Conservation (phyloP, 768 basidiomycete species). For the Cubamyces lactineus region DNA sequence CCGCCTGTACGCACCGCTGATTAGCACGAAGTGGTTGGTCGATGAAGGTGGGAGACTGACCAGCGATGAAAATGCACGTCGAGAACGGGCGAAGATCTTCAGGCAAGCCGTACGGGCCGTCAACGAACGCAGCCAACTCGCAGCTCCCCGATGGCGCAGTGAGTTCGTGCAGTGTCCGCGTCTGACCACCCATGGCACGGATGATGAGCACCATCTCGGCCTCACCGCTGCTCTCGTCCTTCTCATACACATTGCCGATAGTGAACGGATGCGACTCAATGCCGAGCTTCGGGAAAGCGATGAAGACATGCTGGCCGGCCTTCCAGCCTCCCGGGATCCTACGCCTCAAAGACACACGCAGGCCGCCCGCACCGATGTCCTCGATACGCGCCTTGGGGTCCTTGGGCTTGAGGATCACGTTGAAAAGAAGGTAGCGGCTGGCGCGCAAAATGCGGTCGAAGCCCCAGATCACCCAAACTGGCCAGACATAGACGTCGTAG, state of each 20-base stretch:
- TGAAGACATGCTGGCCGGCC: slow-evolving; percentile 53
- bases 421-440: slow-evolving; percentile 44
- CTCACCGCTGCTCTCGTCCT: slow-evolving; percentile 24
- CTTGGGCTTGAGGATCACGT: slow-evolving; percentile 37
- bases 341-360: slow-evolving; percentile 46
- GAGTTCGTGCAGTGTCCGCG: slow-evolving; percentile 35
- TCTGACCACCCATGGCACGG: slow-evolving; percentile 55
- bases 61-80: slow-evolving; percentile 43
- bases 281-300: slow-evolving; percentile 49
- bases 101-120: slow-evolving; percentile 46
- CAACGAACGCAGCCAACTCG: slow-evolving; percentile 37
- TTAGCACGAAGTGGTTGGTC: neutral
- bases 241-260: slow-evolving; percentile 46
- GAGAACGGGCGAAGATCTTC: slow-evolving; percentile 38
- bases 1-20: slow-evolving; percentile 29
- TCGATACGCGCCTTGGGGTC: slow-evolving; percentile 42
- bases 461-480: slow-evolving; percentile 49
- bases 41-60: slow-evolving; percentile 28
- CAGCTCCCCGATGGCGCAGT: slow-evolving; percentile 25
- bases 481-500: slow-evolving; percentile 49
- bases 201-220: slow-evolving; percentile 57
- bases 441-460: slow-evolving; percentile 48
- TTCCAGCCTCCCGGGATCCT: slow-evolving; percentile 47
- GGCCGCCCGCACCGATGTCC: slow-evolving; percentile 46
- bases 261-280: slow-evolving; percentile 55